Conservation (phyloP, 1,284 basidiomycete genomes). For the Phellopilus nigrolimitatus region DNA sequence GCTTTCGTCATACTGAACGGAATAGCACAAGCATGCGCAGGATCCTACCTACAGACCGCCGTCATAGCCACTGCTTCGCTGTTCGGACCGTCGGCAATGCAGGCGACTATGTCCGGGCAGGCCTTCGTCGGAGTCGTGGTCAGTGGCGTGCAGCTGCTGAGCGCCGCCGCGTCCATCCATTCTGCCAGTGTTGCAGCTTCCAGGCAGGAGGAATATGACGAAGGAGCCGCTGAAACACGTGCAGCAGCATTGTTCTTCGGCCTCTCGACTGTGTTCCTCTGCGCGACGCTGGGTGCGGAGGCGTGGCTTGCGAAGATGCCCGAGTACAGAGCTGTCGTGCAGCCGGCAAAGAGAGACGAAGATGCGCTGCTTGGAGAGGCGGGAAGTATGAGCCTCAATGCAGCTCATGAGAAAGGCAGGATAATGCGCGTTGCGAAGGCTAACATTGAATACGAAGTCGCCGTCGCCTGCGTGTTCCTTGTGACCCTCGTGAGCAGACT, state of each 20-base stretch:
- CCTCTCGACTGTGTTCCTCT: slow-evolving; percentile 61
- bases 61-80: slow-evolving; percentile 66
- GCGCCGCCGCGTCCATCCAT: slow-evolving; percentile 49
- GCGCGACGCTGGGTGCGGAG: slow-evolving; percentile 47
- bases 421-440: slow-evolving; percentile 54
- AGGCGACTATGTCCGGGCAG: slow-evolving; percentile 71
- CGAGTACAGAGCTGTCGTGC: slow-evolving; percentile 50
- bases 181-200: slow-evolving; percentile 28
- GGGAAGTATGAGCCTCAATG: slow-evolving; percentile 25
- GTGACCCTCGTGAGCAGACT: slow-evolving; percentile 66
- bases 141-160: slow-evolving; percentile 65
- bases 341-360: slow-evolving; percentile 23
- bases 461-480: slow-evolving; percentile 71
- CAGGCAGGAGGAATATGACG: slow-evolving; percentile 28
- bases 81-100: slow-evolving; percentile 64
- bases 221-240: slow-evolving; percentile 47
- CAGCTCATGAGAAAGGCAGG: slow-evolving; percentile 36
- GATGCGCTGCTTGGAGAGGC: slow-evolving; percentile 5
- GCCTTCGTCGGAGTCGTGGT: slow-evolving; percentile 73
- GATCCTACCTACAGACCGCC: slow-evolving; percentile 66
- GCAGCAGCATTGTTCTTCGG: slow-evolving; percentile 71
- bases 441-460: slow-evolving; percentile 67
- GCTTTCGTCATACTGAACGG: slow-evolving; percentile 58
- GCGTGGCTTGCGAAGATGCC: slow-evolving; percentile 53
- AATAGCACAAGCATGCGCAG: slow-evolving; percentile 49